Percentiles rank a stretch among this genome's conserved stretches.
Conservation (phyloP, 2,329 filamentous ascomycete genomes). For the Sclerotinia minor region DNA sequence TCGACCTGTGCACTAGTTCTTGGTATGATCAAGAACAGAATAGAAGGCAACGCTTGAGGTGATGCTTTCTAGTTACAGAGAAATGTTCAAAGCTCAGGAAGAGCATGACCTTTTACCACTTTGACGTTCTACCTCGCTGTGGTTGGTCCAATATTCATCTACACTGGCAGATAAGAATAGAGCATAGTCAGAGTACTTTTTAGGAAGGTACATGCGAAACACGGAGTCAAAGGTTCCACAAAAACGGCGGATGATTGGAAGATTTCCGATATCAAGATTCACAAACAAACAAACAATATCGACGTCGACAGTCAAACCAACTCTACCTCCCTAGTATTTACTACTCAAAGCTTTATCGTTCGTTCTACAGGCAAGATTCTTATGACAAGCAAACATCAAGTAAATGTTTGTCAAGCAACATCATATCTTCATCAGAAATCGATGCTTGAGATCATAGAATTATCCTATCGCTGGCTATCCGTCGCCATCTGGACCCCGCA, state of each 20-base stretch:
- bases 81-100: no score
- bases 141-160: no score
- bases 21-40: no score
- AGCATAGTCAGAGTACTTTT: background rate
- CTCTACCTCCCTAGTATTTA: background rate
- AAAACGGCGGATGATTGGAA: background rate
- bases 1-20: background rate
- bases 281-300: background rate
- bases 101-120: no score
- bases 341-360: no score
- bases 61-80: no score
- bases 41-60: no score
- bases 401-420: background rate
- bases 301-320: background rate
- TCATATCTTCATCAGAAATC: background rate
- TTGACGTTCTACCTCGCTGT: background rate
- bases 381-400: background rate
- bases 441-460: background rate
- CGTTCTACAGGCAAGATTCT: background rate
- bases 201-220: background rate
- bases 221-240: background rate
- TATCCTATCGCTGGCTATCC: background rate
- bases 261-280: slow-evolving; percentile 4
- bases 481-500: slow-evolving; percentile 18
- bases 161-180: background rate